A percentile compares a stretch with the other conserved stretches of the same genome.
phyloP scores from a whole-genome alignment of 2,329 filamentous ascomycete species.

The Cladosporium oxysporum region DNA sequence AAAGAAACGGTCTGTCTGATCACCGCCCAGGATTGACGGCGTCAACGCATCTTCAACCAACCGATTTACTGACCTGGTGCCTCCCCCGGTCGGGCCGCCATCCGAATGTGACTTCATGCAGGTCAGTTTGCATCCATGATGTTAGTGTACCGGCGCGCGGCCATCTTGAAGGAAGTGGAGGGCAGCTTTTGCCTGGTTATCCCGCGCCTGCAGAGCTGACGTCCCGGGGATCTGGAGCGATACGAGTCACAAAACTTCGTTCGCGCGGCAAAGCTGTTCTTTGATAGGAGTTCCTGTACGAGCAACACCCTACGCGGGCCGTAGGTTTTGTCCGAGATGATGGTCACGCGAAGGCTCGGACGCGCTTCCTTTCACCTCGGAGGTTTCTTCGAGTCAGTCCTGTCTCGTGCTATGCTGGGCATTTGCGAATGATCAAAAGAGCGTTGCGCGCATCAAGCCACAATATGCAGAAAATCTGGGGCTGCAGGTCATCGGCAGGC shows the following conservation, averaged over 20 bases:
- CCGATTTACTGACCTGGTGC: conserved; percentile 33
- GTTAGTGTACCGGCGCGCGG: conserved; percentile 11
- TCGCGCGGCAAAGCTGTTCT: conserved; percentile 23
- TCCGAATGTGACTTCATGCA: conserved; percentile 32
- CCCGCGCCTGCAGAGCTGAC: conserved; percentile 16
- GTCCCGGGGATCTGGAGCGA: conserved; percentile 20
- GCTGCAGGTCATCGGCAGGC: conserved; percentile 19
- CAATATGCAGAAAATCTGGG: conserved; percentile 21
- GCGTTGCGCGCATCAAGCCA: conserved; percentile 16
- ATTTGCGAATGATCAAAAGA: conserved; percentile 5
- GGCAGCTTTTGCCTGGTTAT: conserved; percentile 15
- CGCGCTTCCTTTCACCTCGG: background rate
- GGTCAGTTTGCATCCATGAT: conserved; percentile 26
- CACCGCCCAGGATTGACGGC: conserved; percentile 32
- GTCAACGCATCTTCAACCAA: conserved; percentile 29
- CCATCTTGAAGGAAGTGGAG: background rate
- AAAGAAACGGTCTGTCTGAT: conserved; percentile 35
- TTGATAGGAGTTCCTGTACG: conserved; percentile 10
- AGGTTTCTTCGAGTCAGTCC: conserved; percentile 8
- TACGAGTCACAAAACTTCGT: conserved; percentile 35
- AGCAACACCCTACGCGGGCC: background rate
- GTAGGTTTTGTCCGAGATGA: conserved; percentile 6
- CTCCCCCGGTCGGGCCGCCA: conserved; percentile 35
- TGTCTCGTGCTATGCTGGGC: conserved; percentile 1
- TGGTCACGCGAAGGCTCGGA: conserved; percentile 13